Conservation (phyloP, 768 basidiomycete species). For the Nevesoporus exiguus region DNA sequence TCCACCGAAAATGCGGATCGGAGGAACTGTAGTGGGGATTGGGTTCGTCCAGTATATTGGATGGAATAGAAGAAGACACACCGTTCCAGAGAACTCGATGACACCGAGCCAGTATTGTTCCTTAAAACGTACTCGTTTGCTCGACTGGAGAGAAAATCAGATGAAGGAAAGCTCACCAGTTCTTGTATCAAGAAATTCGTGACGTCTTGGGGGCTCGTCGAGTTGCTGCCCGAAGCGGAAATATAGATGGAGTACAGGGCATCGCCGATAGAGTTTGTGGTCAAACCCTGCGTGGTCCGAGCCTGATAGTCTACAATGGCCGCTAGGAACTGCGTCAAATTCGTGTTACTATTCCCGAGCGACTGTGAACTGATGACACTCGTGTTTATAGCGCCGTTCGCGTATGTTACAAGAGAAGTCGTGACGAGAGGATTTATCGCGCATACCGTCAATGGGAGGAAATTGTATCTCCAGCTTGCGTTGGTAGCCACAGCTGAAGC, state of each 20-base stretch:
- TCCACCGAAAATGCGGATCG: slow-evolving; percentile 9
- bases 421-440: slow-evolving; percentile 6
- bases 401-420: slow-evolving; percentile 15
- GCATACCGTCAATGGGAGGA: slow-evolving; percentile 10
- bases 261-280: slow-evolving; percentile 17
- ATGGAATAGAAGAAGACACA: neutral
- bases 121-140: neutral
- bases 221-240: neutral
- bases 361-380: neutral
- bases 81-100: slow-evolving; percentile 18
- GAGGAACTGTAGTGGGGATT: neutral
- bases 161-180: neutral
- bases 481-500: neutral
- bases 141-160: too few relatives aligned
- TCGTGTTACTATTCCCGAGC: neutral
- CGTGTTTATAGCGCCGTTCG: neutral
- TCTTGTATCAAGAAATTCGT: neutral
- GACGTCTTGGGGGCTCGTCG: neutral
- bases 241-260: slow-evolving; percentile 13
- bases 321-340: slow-evolving; percentile 13
- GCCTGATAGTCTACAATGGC: slow-evolving; percentile 4
- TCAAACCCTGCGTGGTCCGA: slow-evolving; percentile 11
- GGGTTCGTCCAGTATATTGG: neutral
- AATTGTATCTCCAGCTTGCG: slow-evolving; percentile 13
- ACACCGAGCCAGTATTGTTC: slow-evolving; percentile 17